Percentiles rank a stretch among this genome's conserved stretches.
Conservation (phyloP, 441 rosid genomes). For the Aleurites moluccanus region DNA sequence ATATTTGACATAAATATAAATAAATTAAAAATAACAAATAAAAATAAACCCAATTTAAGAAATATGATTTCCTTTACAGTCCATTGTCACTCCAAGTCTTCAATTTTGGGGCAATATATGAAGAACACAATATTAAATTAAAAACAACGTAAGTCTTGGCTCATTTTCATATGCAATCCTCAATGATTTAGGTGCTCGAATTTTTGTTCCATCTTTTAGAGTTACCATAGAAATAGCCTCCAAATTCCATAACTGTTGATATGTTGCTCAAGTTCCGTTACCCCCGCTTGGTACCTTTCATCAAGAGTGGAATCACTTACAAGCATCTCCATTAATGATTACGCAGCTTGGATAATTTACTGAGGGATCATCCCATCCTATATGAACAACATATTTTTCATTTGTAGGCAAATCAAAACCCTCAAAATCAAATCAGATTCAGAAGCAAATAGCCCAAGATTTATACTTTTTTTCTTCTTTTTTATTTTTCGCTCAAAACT, state of each 20-base stretch:
- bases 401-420: conserved; percentile 87
- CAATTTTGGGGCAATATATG: conserved; percentile 73
- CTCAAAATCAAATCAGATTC: too few species aligned
- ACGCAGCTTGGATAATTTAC: conserved; percentile 77
- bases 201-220: conserved; percentile 82
- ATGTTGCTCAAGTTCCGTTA: conserved; percentile 97
- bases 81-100: conserved; percentile 98
- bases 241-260: conserved; percentile 78
- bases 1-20: too few species aligned
- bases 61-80: too few species aligned
- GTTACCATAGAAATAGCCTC: conserved; percentile 76
- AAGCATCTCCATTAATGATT: conserved; percentile 15
- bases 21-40: too few species aligned
- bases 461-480: too few species aligned
- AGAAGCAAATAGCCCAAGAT: too few species aligned
- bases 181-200: conserved; percentile 79
- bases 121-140: conserved; percentile 93
- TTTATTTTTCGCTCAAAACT: too few species aligned
- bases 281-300: conserved; percentile 92
- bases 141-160: conserved; percentile 85
- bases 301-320: conserved; percentile 32
- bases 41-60: too few species aligned
- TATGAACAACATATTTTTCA: conserved; percentile 93
- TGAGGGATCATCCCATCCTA: conserved; percentile 89
- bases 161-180: conserved; percentile 88